Percentiles rank a stretch among this genome's conserved stretches.
Conservation (phyloP, 1,139 yeast species). For the Blastobotrys raffinosifermentans region DNA sequence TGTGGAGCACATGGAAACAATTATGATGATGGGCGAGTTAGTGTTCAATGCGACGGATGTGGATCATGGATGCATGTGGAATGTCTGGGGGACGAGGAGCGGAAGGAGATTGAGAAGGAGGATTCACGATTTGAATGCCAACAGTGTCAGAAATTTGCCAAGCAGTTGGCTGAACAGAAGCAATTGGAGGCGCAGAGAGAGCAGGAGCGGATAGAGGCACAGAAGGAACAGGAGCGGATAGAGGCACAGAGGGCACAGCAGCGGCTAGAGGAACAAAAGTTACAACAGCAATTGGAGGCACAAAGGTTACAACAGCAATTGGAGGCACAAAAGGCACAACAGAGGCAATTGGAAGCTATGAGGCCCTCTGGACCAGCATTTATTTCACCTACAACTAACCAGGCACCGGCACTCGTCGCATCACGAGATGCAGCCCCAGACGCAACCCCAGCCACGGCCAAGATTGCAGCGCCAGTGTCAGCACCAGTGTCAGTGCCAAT, state of each 20-base stretch:
- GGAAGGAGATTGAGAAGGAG: constrained; percentile 4
- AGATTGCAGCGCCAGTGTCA: not conserved
- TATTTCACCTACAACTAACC: too few species aligned
- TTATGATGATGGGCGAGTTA: constrained; percentile 38
- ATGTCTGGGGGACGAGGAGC: constrained; percentile 28
- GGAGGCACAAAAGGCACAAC: constrained; percentile 4
- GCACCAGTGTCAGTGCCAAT: not conserved
- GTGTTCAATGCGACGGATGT: constrained; percentile 37
- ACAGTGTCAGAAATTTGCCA: constrained; percentile 9
- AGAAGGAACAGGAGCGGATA: constrained; percentile 7
- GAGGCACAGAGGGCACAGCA: constrained; percentile 7
- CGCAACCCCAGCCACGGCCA: too few species aligned
- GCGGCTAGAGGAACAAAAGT: constrained; percentile 1
- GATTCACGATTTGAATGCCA: constrained; percentile 4
- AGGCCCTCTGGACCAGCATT: too few species aligned
- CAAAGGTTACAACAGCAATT: constrained; percentile 3
- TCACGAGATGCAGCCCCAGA: too few species aligned
- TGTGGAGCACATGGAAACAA: constrained; percentile 38
- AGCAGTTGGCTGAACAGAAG: constrained; percentile 7
- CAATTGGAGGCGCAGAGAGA: constrained; percentile 7
- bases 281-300: constrained; percentile 3
- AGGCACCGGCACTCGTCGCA: too few species aligned
- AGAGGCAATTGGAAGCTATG: constrained; percentile 8
- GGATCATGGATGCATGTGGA: constrained; percentile 40
- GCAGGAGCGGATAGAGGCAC: constrained; percentile 11